Conservation (phyloP, 768 basidiomycete genomes). For the Naganishia vishniacii region DNA sequence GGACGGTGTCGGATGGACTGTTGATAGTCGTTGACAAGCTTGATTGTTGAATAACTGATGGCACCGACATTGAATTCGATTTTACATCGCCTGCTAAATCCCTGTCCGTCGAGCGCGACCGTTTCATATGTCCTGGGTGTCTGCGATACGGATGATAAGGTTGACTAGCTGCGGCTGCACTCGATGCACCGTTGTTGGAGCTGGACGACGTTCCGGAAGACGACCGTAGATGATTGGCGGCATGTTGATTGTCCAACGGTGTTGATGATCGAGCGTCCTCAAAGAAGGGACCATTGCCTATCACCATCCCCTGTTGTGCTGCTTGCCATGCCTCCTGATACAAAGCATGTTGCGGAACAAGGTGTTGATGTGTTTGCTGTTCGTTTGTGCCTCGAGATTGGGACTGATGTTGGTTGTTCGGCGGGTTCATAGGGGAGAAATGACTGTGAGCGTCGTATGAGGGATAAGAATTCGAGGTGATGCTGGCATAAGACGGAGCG, state of each 20-base stretch:
- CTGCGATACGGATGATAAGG: constrained; percentile 23
- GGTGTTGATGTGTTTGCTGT: neutral
- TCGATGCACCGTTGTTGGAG: neutral
- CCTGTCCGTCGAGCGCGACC: constrained; percentile 7
- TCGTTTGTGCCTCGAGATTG: neutral
- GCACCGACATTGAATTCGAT: neutral
- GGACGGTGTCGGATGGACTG: constrained; percentile 6
- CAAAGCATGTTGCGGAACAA: neutral
- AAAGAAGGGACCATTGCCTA: neutral
- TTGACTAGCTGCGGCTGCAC: neutral
- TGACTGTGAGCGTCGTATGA: neutral
- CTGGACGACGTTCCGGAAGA: neutral
- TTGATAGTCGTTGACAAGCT: neutral
- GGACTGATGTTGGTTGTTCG: neutral
- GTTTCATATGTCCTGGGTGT: constrained; percentile 15
- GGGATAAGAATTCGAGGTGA: neutral
- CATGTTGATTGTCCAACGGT: constrained; percentile 3
- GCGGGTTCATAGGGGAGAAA: neutral
- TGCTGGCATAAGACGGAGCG: neutral
- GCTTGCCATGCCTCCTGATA: constrained; percentile 12
- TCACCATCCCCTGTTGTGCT: constrained; percentile 1
- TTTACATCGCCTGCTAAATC: neutral
- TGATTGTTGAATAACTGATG: neutral
- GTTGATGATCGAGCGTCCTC: constrained; percentile 13
- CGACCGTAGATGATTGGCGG: neutral